Conservation (phyloP, 176 grass and related monocot species). For the Bromus sterilis region DNA sequence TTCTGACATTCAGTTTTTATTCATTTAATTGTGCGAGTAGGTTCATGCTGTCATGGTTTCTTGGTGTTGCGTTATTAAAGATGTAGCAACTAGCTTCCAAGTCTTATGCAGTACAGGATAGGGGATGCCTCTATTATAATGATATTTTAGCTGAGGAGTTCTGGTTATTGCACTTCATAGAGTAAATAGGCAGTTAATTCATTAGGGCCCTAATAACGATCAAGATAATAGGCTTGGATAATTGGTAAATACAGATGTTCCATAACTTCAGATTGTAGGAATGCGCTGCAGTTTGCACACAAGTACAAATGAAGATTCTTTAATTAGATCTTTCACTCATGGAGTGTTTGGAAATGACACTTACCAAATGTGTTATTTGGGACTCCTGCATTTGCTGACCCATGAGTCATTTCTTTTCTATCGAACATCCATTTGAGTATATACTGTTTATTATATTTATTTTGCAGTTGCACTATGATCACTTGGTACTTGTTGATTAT, state of each 20-base stretch:
- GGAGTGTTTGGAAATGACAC: background rate
- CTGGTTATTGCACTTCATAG: background rate
- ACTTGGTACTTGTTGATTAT: constrained; percentile 90
- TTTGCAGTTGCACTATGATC: constrained; percentile 91
- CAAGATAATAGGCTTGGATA: background rate
- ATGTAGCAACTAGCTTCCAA: background rate
- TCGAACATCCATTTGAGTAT: background rate
- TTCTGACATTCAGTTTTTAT: background rate
- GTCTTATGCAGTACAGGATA: background rate
- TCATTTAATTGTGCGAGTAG: background rate
- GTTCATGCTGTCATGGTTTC: background rate
- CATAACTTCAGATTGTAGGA: background rate
- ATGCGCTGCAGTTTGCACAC: background rate
- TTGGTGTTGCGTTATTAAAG: background rate
- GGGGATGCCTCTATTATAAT: background rate
- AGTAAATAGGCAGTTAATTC: constrained; percentile 1
- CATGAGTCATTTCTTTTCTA: background rate
- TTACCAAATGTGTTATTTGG: background rate
- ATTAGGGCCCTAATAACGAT: background rate
- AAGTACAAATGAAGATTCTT: background rate
- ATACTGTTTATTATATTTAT: constrained; percentile 22
- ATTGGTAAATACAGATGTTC: background rate
- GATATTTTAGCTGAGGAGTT: background rate
- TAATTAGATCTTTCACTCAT: background rate
- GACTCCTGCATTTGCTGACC: constrained; percentile 4